Percentiles rank a stretch among this genome's conserved stretches.
phyloP scores from a whole-genome alignment of 345 rosid genomes.

The Lepidium aucheri region DNA sequence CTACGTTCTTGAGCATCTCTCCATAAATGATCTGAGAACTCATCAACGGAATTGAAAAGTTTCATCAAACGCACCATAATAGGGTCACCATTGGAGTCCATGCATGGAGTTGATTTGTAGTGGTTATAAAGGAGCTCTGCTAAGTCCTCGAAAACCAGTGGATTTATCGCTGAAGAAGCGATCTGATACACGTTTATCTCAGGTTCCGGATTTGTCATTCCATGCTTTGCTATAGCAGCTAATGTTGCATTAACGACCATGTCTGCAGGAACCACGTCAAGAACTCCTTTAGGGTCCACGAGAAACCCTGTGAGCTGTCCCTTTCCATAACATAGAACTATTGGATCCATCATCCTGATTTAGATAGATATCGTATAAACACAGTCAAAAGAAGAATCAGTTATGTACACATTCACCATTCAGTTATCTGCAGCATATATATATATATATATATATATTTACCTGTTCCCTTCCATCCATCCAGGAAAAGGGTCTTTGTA shows the following conservation, averaged over 20 bases:
- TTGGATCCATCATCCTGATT: conserved; percentile 98
- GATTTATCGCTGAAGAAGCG: conserved; percentile 84
- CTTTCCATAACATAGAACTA: conserved; percentile 78
- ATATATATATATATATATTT: neutral
- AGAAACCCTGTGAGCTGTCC: conserved; percentile 90
- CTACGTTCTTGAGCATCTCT: conserved; percentile 46
- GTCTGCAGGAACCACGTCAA: conserved; percentile 68
- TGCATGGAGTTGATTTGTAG: conserved; percentile 57
- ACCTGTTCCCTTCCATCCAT: conserved; percentile 99
- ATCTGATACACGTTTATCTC: conserved; percentile 74
- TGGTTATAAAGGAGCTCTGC: conserved; percentile 58
- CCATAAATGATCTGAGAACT: conserved; percentile 65
- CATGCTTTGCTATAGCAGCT: conserved; percentile 86
- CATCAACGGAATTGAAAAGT: conserved; percentile 68
- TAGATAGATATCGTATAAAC: neutral
- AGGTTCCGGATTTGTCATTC: conserved; percentile 41
- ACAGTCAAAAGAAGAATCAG: conserved; percentile 1
- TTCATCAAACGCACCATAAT: conserved; percentile 68
- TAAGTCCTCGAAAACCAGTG: conserved; percentile 56
- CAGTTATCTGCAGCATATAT: neutral
- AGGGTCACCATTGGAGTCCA: conserved; percentile 74
- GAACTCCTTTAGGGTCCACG: conserved; percentile 77
- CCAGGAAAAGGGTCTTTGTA: conserved; percentile 90
- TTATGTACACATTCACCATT: neutral
- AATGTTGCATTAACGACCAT: conserved; percentile 50